Percentiles rank a stretch among this genome's conserved stretches.
Conservation (phyloP, 768 basidiomycete genomes). For the Naganishia antarctica region DNA sequence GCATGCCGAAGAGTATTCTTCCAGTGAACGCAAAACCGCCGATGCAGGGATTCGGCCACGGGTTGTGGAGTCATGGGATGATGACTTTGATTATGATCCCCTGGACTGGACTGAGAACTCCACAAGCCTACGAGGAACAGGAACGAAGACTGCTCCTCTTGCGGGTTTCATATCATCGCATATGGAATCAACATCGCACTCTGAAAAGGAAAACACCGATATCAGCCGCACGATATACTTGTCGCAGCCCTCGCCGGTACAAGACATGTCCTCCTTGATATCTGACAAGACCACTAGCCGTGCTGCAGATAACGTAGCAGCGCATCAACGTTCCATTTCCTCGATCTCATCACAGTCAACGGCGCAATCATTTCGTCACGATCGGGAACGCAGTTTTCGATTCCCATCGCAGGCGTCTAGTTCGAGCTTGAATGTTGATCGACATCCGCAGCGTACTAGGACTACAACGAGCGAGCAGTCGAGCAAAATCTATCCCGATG, state of each 20-base stretch:
- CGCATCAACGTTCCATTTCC: background rate
- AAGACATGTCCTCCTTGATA: background rate
- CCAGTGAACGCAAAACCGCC: background rate
- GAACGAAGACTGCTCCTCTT: too few species aligned
- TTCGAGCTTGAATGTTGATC: too few species aligned
- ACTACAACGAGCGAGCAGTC: too few species aligned
- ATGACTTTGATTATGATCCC: conserved; percentile 18
- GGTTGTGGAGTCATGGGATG: conserved; percentile 13
- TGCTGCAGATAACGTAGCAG: background rate
- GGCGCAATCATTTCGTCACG: background rate
- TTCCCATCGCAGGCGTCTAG: background rate
- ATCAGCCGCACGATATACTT: background rate
- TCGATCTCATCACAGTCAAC: background rate
- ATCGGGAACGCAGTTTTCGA: conserved; percentile 2
- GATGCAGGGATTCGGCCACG: too few species aligned
- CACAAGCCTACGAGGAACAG: background rate
- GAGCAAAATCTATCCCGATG: too few species aligned
- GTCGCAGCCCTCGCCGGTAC: background rate
- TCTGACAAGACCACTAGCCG: background rate
- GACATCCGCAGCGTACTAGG: too few species aligned
- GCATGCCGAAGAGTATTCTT: background rate
- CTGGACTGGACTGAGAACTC: background rate
- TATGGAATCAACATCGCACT: too few species aligned
- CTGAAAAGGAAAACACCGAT: background rate
- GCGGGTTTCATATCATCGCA: background rate